A percentile compares a stretch with the other conserved stretches of the same genome.
phyloP scores from a whole-genome alignment of 2,329 filamentous ascomycete genomes.

The Stachybotrys chartarum region DNA sequence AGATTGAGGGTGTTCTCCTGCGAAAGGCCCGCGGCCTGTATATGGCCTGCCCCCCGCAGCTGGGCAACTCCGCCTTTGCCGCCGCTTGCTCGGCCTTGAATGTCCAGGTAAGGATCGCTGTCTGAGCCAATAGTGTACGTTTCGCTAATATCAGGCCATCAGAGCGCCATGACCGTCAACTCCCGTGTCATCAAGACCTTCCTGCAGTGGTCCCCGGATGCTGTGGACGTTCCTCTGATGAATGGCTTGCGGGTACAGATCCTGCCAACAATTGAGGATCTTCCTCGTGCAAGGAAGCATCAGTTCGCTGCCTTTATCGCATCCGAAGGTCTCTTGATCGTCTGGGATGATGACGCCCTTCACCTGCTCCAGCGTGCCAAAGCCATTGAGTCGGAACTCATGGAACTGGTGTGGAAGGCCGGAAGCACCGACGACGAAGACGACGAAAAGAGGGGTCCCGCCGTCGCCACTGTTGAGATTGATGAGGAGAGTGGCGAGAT shows the following conservation, averaged over 20 bases:
- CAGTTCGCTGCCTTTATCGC: slow-evolving; percentile 77
- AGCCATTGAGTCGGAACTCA: slow-evolving; percentile 67
- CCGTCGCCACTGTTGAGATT: slow-evolving; percentile 46
- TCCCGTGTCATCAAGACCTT: slow-evolving; percentile 75
- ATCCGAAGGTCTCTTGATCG: slow-evolving; percentile 61
- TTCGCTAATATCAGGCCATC: not conserved
- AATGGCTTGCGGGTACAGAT: slow-evolving; percentile 75
- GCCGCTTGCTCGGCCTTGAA: slow-evolving; percentile 62
- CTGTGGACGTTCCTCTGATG: slow-evolving; percentile 66
- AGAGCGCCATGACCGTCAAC: slow-evolving; percentile 77
- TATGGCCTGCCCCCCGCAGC: slow-evolving; percentile 62
- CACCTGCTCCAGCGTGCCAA: slow-evolving; percentile 64
- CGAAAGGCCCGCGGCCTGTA: slow-evolving; percentile 62
- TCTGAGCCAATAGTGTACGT: not conserved
- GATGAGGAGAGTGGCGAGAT: slow-evolving; percentile 66
- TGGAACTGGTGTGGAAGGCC: slow-evolving; percentile 69
- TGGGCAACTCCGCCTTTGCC: slow-evolving; percentile 57
- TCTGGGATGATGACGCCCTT: slow-evolving; percentile 76
- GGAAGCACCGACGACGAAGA: slow-evolving; percentile 47
- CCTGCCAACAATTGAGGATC: slow-evolving; percentile 62
- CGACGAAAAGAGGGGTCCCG: slow-evolving; percentile 41
- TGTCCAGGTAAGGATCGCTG: slow-evolving; percentile 47
- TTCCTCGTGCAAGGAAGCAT: slow-evolving; percentile 65
- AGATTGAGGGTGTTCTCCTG: slow-evolving; percentile 65
- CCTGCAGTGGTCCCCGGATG: slow-evolving; percentile 63